A percentile compares a stretch with the other conserved stretches of the same genome.
phyloP scores from a whole-genome alignment of 1,284 basidiomycete species.

The Paramarasmius palmivorus region DNA sequence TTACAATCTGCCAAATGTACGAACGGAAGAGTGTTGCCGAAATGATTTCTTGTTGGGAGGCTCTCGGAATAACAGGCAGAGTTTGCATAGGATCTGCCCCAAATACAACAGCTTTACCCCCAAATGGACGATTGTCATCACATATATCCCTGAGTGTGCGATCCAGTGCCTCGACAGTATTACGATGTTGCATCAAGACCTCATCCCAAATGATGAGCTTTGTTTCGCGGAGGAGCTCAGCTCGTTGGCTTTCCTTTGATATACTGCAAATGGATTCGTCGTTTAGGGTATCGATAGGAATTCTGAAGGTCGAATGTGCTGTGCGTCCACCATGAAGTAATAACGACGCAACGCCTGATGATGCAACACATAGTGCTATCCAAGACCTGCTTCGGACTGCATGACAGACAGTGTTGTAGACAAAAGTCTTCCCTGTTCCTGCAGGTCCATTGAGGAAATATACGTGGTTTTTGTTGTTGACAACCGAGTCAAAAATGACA shows the following conservation, averaged over 20 bases:
- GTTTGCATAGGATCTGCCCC: constrained; percentile 41
- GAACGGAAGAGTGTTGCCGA: constrained; percentile 32
- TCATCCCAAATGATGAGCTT: constrained; percentile 42
- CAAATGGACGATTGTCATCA: constrained; percentile 31
- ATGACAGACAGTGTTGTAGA: constrained; percentile 40
- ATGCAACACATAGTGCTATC: constrained; percentile 45
- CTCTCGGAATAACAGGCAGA: constrained; percentile 30
- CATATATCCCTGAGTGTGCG: constrained; percentile 27
- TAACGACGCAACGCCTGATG: constrained; percentile 45
- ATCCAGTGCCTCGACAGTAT: constrained; percentile 34
- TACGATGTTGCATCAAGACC: constrained; percentile 32
- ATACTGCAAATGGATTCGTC: constrained; percentile 33
- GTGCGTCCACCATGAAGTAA: constrained; percentile 41
- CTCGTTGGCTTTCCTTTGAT: constrained; percentile 22
- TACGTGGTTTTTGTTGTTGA: too few relatives aligned
- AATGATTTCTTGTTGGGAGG: constrained; percentile 34
- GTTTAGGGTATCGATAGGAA: constrained; percentile 38
- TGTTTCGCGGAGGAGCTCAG: constrained; percentile 27
- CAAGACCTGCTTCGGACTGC: constrained; percentile 22
- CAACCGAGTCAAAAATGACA: too few relatives aligned
- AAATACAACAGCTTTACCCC: constrained; percentile 38
- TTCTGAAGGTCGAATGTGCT: constrained; percentile 46
- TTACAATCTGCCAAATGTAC: constrained; percentile 32
- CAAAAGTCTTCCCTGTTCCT: constrained; percentile 51
- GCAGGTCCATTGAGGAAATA: too few relatives aligned